Evolutionary conservation across 2,329 filamentous ascomycete species (phyloP), one percentile per base, ranked within the genome.

Genomic region (Talaromyces sp.): DNA sequence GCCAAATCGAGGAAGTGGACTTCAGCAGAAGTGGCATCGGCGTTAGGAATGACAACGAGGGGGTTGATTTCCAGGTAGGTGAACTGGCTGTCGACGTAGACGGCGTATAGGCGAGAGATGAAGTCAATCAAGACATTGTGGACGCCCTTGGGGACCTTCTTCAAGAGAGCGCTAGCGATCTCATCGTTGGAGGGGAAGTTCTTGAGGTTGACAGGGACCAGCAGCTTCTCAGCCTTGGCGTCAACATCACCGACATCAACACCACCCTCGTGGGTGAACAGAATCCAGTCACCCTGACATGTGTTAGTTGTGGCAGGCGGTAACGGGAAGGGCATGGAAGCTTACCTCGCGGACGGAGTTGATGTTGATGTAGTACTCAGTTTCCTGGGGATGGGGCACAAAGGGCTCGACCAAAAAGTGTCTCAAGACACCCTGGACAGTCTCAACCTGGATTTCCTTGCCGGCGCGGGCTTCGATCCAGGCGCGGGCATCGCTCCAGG

Each of bases 41-140:
- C 89, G 79, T 98, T 98, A 78, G 95, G 95, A 73, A 99, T 94
- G 76, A 97, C 95, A 65, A 99, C 95, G 67, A 99, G 84, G 70
- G 95, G 95, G 88, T 99, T 99, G 85, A 99, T 99, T 82, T 99
- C 95, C 71, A 99, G 92, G 84, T 99, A 99, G 75, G 95, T 98
- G 87, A 99, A 99, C 82, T 99, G 95, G 87, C 91, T 96, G 85
- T 99, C 95, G 68, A 98, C 95, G 75, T 98, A 99, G 82, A 99
- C 95, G 72, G 94, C 95, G 78, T 99, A 99, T 69, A 99, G 86
- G 72, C 95, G 89, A 74, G 92, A 92, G 83, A 99, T 99, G 86
- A 99, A 99, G 86, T 99, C 95, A 66, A 99, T 91, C 64, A 99
- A 87, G 74, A 99, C 95, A 75, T 96, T 97, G 87, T 99, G 95